These are phyloP conservation scores for Pyrenophora teres DNA, from an alignment of 2,329 filamentous ascomycete genomes.

Conservation along the genomic window DNA sequence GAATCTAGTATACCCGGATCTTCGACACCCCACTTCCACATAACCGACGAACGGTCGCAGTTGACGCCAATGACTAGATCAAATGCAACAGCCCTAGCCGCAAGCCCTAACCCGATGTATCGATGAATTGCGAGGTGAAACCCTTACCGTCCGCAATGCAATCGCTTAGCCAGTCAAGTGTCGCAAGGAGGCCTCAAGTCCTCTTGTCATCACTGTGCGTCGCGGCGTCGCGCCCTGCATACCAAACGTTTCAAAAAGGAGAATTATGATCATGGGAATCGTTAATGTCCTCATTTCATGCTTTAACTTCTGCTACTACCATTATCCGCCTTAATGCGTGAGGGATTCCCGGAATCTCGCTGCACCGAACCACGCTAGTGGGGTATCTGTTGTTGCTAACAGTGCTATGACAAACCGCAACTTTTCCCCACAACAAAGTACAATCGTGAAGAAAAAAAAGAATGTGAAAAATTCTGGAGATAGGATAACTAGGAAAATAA, in stretches of 20 bases:
- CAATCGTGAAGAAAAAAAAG: not conserved
- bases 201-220: not conserved
- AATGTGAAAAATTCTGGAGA: constrained; percentile 9
- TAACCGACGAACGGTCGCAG: too few relatives aligned
- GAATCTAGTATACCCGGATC: too few relatives aligned
- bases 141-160: not conserved
- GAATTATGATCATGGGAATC: constrained; percentile 1
- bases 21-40: not conserved
- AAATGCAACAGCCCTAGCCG: not conserved
- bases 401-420: too few relatives aligned
- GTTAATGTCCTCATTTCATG: constrained; percentile 19
- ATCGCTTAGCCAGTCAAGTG: too few relatives aligned
- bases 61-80: too few relatives aligned
- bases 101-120: constrained; percentile 10
- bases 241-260: not conserved
- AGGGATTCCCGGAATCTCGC: constrained; percentile 19
- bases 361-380: constrained; percentile 3
- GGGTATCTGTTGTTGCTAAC: constrained; percentile 19
- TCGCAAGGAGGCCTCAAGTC: not conserved
- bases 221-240: constrained; percentile 2
- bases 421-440: constrained; percentile 5
- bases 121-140: constrained; percentile 21
- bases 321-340: constrained; percentile 10
- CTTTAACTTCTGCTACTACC: constrained; percentile 15
- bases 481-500: constrained; percentile 21